Base-by-base conservation (phyloP, 495 filamentous ascomycete species). In the Bacidia gigantensis region DNA sequence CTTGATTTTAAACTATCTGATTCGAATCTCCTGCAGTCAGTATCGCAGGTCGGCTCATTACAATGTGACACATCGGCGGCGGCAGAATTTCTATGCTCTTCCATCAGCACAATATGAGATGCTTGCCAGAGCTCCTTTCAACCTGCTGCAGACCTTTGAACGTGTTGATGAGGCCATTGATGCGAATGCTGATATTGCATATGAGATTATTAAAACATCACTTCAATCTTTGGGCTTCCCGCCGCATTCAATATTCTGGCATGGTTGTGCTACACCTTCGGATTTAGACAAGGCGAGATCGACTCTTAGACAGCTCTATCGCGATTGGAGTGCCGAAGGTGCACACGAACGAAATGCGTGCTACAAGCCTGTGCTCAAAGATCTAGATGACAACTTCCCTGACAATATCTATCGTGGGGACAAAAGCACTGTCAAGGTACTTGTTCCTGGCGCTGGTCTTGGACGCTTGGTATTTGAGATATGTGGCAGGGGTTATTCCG, bases 211-310 rank as follows among this genome's bases (percentile, higher is more conserved):
- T 21, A 66, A 71, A 3, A 67, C 68, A 0, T 85, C 83, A 3
- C 69, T 90, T 1, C 61, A 74, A 21, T 76, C 78, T 5, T 92
- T 94, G 59, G 75, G 75, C 10, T 60, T 82, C 3, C 50, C 65
- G 18, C 62, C 71, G 3, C 52, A 68, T 26, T 49, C 62, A 17
- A 50, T 51, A 7, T 65, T 71, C 32, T 89, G 87, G 83, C 69
- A 73, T 48, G 79, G 75, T 11, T 68, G 71, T 29, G 79, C 88
- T 3, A 89, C 78, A 20, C 60, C 73, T 20, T 67, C 68, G 2
- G 89, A 96, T 63, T 59, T 93, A 45, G 88, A 92, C 59, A 99
- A 96, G 65, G 92, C 89, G 17, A 76, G 84, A 55, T 90, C 85
- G 48, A 95, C 87, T 5, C 72, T 99, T 46, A 75, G 88, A 20